phyloP scores from a whole-genome alignment of 805 yeast species.

The Kluyveromyces wickerhamii region DNA sequence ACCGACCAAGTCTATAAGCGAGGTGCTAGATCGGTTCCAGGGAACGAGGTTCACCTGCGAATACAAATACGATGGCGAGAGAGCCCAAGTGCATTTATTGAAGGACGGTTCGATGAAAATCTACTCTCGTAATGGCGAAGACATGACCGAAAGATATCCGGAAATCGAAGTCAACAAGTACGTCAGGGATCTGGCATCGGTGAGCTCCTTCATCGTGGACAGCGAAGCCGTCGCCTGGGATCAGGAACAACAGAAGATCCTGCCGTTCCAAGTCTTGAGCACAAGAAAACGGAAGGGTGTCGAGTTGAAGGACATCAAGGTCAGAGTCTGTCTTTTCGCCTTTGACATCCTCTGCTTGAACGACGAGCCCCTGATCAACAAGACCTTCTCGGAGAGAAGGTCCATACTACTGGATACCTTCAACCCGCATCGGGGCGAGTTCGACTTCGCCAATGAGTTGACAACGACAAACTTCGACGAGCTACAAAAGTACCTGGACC shows the following conservation, averaged over 20 bases:
- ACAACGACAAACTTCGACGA: conserved; percentile 65
- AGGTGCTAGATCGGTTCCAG: conserved; percentile 81
- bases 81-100: conserved; percentile 86
- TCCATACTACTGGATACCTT: conserved; percentile 48
- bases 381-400: conserved; percentile 66
- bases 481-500: conserved; percentile 76
- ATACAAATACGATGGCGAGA: conserved; percentile 95
- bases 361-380: conserved; percentile 60
- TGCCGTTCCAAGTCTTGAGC: conserved; percentile 89
- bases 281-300: conserved; percentile 95
- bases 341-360: conserved; percentile 78
- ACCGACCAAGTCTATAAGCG: conserved; percentile 91
- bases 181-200: conserved; percentile 30
- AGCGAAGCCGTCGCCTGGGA: conserved; percentile 99
- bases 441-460: conserved; percentile 69
- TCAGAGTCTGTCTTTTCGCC: conserved; percentile 85
- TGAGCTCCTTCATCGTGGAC: conserved; percentile 67
- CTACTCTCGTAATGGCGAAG: conserved; percentile 91
- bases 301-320: conserved; percentile 76
- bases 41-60: conserved; percentile 87
- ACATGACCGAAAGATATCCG: conserved; percentile 94
- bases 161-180: conserved; percentile 71
- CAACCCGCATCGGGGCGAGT: conserved; percentile 60
- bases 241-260: conserved; percentile 59
- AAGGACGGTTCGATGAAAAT: conserved; percentile 60